These are phyloP conservation scores for Colletotrichum filicis DNA, from an alignment of 2,329 filamentous ascomycete species.

Conservation along the genomic window DNA sequence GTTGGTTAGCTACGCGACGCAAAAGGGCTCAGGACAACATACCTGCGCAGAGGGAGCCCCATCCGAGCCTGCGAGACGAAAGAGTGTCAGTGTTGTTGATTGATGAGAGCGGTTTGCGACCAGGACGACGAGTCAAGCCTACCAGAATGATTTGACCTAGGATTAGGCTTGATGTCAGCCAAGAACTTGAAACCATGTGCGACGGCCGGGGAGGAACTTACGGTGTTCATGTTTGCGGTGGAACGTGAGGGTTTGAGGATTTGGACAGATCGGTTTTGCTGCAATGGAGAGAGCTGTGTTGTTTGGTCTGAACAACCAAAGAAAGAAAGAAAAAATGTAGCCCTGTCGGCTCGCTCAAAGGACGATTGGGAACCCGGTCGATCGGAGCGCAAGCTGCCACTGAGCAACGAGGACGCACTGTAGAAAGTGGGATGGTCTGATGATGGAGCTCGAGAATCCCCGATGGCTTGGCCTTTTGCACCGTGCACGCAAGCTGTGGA, in stretches of 20 bases:
- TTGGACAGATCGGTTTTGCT: background rate
- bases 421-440: constrained; percentile 36
- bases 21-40: constrained; percentile 45
- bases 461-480: constrained; percentile 16
- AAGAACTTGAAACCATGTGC: constrained; percentile 33
- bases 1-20: constrained; percentile 9
- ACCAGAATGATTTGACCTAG: constrained; percentile 76
- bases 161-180: constrained; percentile 34
- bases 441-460: constrained; percentile 25
- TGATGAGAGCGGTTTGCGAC: constrained; percentile 3
- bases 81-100: constrained; percentile 30
- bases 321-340: constrained; percentile 15
- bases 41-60: constrained; percentile 90
- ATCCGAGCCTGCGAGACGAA: constrained; percentile 76
- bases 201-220: constrained; percentile 46
- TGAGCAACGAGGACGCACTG: constrained; percentile 21
- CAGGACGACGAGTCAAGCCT: constrained; percentile 40
- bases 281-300: background rate
- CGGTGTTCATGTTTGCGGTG: constrained; percentile 63
- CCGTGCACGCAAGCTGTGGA: constrained; percentile 28
- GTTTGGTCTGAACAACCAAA: background rate
- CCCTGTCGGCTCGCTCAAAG: constrained; percentile 8
- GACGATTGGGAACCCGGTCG: constrained; percentile 24
- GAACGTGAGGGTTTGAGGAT: constrained; percentile 12
- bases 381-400: constrained; percentile 18